Conservation (phyloP, 2,329 filamentous ascomycete species). For the Xylaria sp. region DNA sequence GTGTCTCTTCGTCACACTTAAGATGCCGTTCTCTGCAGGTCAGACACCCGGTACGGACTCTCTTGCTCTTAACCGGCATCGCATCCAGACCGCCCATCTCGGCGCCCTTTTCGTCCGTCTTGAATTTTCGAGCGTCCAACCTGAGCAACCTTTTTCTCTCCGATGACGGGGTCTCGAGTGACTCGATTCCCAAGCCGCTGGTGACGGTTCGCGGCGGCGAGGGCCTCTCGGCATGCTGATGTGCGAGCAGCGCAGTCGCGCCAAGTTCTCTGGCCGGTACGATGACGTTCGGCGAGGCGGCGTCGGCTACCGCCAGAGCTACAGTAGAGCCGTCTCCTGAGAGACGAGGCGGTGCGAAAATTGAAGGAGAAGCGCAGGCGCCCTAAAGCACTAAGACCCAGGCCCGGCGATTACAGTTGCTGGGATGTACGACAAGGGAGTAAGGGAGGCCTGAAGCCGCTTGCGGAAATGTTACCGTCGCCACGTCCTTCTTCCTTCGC, state of each 20-base stretch:
- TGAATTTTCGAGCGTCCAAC: slow-evolving; percentile 31
- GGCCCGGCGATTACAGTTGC: slow-evolving; percentile 30
- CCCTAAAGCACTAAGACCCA: slow-evolving; percentile 21
- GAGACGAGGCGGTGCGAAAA: slow-evolving; percentile 34
- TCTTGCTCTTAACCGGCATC: slow-evolving; percentile 73
- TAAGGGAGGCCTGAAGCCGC: slow-evolving; percentile 3
- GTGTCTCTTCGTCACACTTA: slow-evolving; percentile 84
- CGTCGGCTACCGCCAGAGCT: slow-evolving; percentile 53
- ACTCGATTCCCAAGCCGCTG: slow-evolving; percentile 44
- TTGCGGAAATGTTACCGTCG: slow-evolving; percentile 10
- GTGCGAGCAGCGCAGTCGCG: slow-evolving; percentile 49
- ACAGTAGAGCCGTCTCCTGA: slow-evolving; percentile 45
- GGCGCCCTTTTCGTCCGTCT: slow-evolving; percentile 38
- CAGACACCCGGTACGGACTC: slow-evolving; percentile 89
- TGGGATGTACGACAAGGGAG: slow-evolving; percentile 5
- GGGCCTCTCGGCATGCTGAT: slow-evolving; percentile 49
- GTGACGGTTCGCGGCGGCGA: slow-evolving; percentile 49
- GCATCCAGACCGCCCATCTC: slow-evolving; percentile 44
- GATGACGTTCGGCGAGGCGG: slow-evolving; percentile 48
- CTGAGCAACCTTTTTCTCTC: slow-evolving; percentile 46
- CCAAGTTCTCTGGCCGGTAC: slow-evolving; percentile 52
- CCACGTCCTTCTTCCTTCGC: neutral
- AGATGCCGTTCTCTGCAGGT: slow-evolving; percentile 91
- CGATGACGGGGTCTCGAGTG: slow-evolving; percentile 43
- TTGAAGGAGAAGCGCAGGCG: slow-evolving; percentile 21